phyloP scores from a whole-genome alignment of 371 early-diverging fungal genomes.

The Actinomucor elegans region DNA sequence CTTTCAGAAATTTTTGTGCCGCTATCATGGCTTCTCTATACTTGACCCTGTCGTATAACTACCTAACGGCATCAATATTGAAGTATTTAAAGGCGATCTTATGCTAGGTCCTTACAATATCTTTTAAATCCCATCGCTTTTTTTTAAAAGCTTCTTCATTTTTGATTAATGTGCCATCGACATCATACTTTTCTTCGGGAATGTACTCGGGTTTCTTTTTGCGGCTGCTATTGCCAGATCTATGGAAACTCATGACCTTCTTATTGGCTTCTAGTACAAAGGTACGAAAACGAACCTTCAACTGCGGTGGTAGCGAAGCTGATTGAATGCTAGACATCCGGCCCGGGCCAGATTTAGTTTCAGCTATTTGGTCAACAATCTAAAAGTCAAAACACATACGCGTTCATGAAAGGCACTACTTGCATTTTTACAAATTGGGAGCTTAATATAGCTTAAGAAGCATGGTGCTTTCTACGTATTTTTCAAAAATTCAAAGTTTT shows the following conservation, averaged over 20 bases:
- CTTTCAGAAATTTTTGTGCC: constrained; percentile 38
- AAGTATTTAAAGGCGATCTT: too few relatives aligned
- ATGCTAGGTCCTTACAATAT: constrained; percentile 43
- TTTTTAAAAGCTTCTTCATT: constrained; percentile 30
- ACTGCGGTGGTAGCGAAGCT: not conserved
- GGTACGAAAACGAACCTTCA: too few relatives aligned
- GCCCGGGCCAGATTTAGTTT: too few relatives aligned
- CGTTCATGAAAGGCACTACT: too few relatives aligned
- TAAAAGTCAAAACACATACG: too few relatives aligned
- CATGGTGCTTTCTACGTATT: too few relatives aligned
- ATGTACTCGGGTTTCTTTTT: constrained; percentile 24
- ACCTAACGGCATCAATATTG: not conserved
- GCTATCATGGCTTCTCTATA: constrained; percentile 31
- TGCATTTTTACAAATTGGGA: too few relatives aligned
- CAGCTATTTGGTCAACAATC: too few relatives aligned
- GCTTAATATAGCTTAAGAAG: too few relatives aligned
- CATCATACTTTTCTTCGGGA: constrained; percentile 42
- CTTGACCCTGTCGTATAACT: constrained; percentile 32
- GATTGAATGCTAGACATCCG: not conserved
- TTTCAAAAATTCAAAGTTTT: too few relatives aligned
- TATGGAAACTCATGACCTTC: constrained; percentile 4
- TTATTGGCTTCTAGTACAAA: too few relatives aligned
- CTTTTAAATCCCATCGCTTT: constrained; percentile 41
- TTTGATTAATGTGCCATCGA: constrained; percentile 36
- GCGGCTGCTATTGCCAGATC: not conserved